Conservation (phyloP, 345 rosid species). For the Mercurialis annua region DNA sequence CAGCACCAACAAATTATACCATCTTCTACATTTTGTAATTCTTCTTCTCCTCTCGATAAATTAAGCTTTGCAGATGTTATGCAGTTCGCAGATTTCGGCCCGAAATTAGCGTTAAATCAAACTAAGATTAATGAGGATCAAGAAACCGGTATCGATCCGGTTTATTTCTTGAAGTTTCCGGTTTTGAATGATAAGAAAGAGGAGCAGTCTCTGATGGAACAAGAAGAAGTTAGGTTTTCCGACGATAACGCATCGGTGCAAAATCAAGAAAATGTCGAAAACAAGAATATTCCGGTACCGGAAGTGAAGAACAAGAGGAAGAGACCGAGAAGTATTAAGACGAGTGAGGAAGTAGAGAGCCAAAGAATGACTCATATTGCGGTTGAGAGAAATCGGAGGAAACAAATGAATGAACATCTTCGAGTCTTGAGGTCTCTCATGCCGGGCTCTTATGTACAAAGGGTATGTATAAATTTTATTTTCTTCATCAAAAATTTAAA, state of each 20-base stretch:
- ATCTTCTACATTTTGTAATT: constrained; percentile 37
- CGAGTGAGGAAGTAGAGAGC: constrained; percentile 90
- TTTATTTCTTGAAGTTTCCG: constrained; percentile 81
- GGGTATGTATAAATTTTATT: constrained; percentile 39
- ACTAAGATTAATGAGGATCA: constrained; percentile 50
- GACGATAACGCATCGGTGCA: constrained; percentile 50
- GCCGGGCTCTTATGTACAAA: constrained; percentile 94
- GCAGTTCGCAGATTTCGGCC: constrained; percentile 88
- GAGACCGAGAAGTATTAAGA: constrained; percentile 67
- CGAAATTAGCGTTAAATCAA: constrained; percentile 64
- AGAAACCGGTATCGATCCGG: constrained; percentile 70
- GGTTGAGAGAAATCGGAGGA: constrained; percentile 81
- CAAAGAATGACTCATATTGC: constrained; percentile 95
- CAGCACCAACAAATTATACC: constrained; percentile 41
- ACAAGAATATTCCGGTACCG: constrained; percentile 18
- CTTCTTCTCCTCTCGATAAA: constrained; percentile 60
- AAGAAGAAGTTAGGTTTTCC: constrained; percentile 49
- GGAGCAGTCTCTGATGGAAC: constrained; percentile 38
- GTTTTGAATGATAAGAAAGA: constrained; percentile 56
- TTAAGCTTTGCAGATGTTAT: constrained; percentile 79
- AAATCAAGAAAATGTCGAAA: constrained; percentile 30
- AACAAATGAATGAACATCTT: constrained; percentile 97
- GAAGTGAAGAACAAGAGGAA: constrained; percentile 71
- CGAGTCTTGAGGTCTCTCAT: constrained; percentile 86
- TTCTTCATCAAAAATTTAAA: not conserved